These are phyloP conservation scores for Kitagawia praeruptora DNA, from an alignment of 129 eudicot genomes.

Conservation along the genomic window DNA sequence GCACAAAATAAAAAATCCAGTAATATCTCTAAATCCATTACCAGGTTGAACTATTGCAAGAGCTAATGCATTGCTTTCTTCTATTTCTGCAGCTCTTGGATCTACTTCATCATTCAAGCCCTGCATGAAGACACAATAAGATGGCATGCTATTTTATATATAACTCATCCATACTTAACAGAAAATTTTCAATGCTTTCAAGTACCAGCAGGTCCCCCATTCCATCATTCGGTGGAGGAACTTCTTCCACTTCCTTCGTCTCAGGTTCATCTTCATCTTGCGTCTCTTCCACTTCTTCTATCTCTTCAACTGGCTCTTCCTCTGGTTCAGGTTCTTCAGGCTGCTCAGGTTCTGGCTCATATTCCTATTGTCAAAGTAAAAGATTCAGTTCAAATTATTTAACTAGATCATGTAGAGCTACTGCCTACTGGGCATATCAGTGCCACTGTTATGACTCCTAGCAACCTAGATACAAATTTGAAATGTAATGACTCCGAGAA, in stretches of 20 bases:
- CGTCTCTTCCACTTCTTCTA: conserved; percentile 27
- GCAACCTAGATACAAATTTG: neutral
- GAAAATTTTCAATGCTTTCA: neutral
- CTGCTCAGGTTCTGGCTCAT: conserved; percentile 34
- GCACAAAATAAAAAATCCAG: neutral
- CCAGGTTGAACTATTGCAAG: conserved; percentile 74
- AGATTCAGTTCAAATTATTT: neutral
- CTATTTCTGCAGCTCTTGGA: conserved; percentile 47
- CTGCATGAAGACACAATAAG: conserved; percentile 15
- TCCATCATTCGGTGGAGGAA: conserved; percentile 34
- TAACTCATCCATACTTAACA: neutral
- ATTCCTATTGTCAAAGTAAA: conserved; percentile 41
- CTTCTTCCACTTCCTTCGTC: conserved; percentile 30
- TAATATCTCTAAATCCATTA: conserved; percentile 9
- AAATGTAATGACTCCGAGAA: neutral
- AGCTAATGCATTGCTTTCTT: conserved; percentile 66
- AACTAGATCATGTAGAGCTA: neutral
- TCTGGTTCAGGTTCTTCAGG: conserved; percentile 28
- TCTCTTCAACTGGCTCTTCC: conserved; percentile 32
- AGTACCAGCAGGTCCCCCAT: conserved; percentile 53
- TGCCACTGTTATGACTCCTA: neutral
- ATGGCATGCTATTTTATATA: neutral
- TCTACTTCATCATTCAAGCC: conserved; percentile 64
- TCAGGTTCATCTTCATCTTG: conserved; percentile 33
- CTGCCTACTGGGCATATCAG: neutral